Base-by-base conservation (phyloP, 257 asterid species). In the Ligustrum vulgare region DNA sequence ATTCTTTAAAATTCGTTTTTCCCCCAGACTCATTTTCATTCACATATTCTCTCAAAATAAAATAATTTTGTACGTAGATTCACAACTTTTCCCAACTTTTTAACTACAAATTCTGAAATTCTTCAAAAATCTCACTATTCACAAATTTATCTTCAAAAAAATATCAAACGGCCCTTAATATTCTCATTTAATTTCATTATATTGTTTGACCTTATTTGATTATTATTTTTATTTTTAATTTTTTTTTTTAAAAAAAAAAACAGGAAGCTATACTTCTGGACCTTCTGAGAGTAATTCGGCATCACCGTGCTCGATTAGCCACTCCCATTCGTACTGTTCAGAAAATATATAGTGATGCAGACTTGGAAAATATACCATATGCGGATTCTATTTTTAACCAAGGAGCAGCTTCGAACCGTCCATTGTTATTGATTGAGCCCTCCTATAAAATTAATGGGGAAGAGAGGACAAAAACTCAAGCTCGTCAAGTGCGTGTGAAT, bases 271-370 rank as follows among this genome's bases (percentile, higher is more conserved):
- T 95, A 79, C 80, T 95, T 79, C 84, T 95, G 75, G 99, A 95
- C 88, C 89, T 95, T 76, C 96, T 95, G 67, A 86, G 98, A 89
- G 99, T 95, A 74, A 86, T 95, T 69, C 83, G 93, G 81, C 97
- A 95, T 80, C 98, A 95, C 78, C 93, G 92, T 62, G 99, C 99
- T 78, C 87, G 98, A 75, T 83, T 95, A 72, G 99, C 99, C 89
- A 92, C 99, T 82, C 99, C 99, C 75, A 91, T 95, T 71, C 98
- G 99, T 76, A 93, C 98, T 2, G 93, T 95, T 43, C 98, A 95
- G 85, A 95, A 93, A 86, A 78, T 91, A 75, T 87, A 77, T 67
- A 81, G 85, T 36, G 99, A 95, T 78, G 85, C 95, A 16, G 99
- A 95, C 72, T 80, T 91, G 89, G 99, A 93, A 72, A 87, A 80